Conservation (phyloP, 495 filamentous ascomycete genomes). For the Pyronema omphalodes region DNA sequence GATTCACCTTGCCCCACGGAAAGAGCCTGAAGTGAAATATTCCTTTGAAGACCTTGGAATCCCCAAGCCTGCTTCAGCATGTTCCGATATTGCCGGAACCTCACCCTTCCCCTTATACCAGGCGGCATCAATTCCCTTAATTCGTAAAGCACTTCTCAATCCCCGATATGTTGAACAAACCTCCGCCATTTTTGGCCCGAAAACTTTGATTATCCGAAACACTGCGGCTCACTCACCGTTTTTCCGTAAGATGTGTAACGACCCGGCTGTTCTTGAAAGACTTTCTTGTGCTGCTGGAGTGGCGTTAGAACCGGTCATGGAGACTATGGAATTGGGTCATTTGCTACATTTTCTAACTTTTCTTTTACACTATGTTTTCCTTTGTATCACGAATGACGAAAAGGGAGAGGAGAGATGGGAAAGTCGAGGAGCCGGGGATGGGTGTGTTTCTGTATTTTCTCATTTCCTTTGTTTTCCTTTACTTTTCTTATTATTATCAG, state of each 20-base stretch:
- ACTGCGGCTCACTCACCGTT: constrained; percentile 22
- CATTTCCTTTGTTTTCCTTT: too few species aligned
- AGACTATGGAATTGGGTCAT: constrained; percentile 25
- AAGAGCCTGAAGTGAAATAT: background rate
- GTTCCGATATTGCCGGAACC: constrained; percentile 7
- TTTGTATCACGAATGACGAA: too few species aligned
- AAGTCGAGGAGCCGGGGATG: too few species aligned
- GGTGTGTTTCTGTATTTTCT: too few species aligned
- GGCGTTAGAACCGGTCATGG: constrained; percentile 22
- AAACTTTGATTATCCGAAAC: constrained; percentile 24
- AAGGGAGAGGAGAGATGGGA: too few species aligned
- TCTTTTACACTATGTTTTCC: too few species aligned
- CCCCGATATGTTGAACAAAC: constrained; percentile 7
- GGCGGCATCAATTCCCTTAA: constrained; percentile 4
- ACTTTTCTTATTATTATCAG: too few species aligned
- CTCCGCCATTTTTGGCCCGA: constrained; percentile 1
- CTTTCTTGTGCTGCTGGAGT: constrained; percentile 22
- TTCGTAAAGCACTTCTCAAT: constrained; percentile 8
- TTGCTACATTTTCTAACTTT: too few species aligned
- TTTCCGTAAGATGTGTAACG: constrained; percentile 23
- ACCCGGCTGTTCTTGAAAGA: constrained; percentile 22
- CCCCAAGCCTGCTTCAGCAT: background rate
- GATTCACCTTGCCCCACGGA: background rate
- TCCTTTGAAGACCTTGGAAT: constrained; percentile 8
- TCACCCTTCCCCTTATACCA: constrained; percentile 6